phyloP scores from a whole-genome alignment of 1,284 basidiomycete genomes.

The Pisolithus thermaeus region DNA sequence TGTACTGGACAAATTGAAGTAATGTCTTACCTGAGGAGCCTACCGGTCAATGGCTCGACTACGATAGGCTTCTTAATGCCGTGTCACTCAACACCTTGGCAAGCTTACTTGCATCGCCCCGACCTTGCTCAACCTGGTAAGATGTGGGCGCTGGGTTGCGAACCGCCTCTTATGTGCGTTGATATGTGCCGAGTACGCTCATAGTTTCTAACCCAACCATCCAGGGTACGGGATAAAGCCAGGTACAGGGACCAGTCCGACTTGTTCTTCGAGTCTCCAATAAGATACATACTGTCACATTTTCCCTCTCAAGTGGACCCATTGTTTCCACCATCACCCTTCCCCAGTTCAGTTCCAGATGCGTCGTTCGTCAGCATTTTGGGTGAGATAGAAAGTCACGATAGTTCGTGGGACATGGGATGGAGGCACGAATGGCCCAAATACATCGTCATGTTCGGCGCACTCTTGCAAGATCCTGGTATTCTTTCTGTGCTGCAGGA shows the following conservation, averaged over 20 bases:
- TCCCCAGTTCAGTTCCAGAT: slow-evolving; percentile 53
- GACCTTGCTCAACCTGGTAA: slow-evolving; percentile 46
- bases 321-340: slow-evolving; percentile 60
- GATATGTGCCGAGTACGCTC: slow-evolving; percentile 1
- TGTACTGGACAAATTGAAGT: slow-evolving; percentile 75
- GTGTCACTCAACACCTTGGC: slow-evolving; percentile 97
- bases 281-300: slow-evolving; percentile 54
- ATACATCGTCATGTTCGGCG: slow-evolving; percentile 77
- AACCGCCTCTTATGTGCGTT: slow-evolving; percentile 77
- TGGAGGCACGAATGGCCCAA: slow-evolving; percentile 78
- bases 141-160: slow-evolving; percentile 86
- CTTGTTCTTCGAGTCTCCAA: slow-evolving; percentile 75
- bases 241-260: slow-evolving; percentile 80
- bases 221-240: slow-evolving; percentile 44
- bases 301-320: slow-evolving; percentile 64
- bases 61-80: slow-evolving; percentile 89
- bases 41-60: slow-evolving; percentile 44
- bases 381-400: slow-evolving; percentile 14
- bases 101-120: slow-evolving; percentile 78
- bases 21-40: slow-evolving; percentile 53
- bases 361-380: slow-evolving; percentile 21
- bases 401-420: slow-evolving; percentile 27
- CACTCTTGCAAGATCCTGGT: slow-evolving; percentile 49
- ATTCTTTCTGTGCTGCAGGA: slow-evolving; percentile 45
- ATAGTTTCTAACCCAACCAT: slow-evolving; percentile 8